Percentiles rank a stretch among this genome's conserved stretches.
These are phyloP conservation scores for Coemansia erecta DNA, from an alignment of 192 early-diverging fungal genomes.

Conservation along the genomic window DNA sequence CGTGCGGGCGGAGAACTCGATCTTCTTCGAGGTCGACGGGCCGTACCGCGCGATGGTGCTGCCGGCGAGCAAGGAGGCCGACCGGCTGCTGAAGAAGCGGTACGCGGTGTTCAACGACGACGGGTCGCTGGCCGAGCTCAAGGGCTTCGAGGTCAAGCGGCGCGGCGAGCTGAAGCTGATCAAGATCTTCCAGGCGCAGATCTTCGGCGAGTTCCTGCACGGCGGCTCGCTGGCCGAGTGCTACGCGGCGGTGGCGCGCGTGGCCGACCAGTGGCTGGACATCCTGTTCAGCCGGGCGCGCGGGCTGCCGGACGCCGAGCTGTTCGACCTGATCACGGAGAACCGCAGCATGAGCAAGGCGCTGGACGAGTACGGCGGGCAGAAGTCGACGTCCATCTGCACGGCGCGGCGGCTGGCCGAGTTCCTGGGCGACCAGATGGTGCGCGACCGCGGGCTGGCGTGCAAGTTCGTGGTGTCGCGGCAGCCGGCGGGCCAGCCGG, in stretches of 20 bases:
- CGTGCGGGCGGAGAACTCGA: constrained; percentile 85
- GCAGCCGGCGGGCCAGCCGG: constrained; percentile 78
- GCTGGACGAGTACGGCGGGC: constrained; percentile 87
- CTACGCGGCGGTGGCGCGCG: constrained; percentile 82
- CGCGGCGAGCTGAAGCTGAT: constrained; percentile 97
- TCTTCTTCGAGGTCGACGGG: constrained; percentile 99
- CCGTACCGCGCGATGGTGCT: constrained; percentile 98
- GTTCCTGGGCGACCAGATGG: constrained; percentile 97
- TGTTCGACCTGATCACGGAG: constrained; percentile 96
- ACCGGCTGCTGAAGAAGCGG: constrained; percentile 96
- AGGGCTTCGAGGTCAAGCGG: constrained; percentile 98
- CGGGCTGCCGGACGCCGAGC: constrained; percentile 77
- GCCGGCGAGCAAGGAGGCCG: constrained; percentile 90
- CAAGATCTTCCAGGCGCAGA: constrained; percentile 94
- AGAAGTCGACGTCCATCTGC: constrained; percentile 94
- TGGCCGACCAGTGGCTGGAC: constrained; percentile 94
- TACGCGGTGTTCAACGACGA: constrained; percentile 98
- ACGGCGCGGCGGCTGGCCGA: constrained; percentile 93
- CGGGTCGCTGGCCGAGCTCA: constrained; percentile 91
- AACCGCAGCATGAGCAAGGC: constrained; percentile 96
- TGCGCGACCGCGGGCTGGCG: constrained; percentile 93
- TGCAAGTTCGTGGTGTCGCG: constrained; percentile 94
- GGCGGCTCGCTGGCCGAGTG: constrained; percentile 83
- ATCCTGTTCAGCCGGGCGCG: constrained; percentile 82
- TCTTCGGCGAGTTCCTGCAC: constrained; percentile 92